phyloP scores from a whole-genome alignment of 768 basidiomycete genomes.

The Myochromella boudieri region DNA sequence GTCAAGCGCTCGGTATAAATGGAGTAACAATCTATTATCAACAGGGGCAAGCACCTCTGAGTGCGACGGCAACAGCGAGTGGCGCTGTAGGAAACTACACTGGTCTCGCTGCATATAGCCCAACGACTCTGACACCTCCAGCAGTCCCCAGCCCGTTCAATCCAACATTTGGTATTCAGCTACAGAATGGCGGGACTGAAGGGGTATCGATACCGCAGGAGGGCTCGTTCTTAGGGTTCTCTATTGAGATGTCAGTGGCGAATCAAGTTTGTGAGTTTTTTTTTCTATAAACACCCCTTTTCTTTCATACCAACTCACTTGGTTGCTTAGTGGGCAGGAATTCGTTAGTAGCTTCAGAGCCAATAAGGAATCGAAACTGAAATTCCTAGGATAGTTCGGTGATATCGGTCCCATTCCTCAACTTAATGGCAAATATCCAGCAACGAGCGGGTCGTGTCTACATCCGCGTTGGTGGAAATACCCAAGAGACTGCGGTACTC shows the following conservation, averaged over 20 bases:
- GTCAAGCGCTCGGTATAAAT: not conserved
- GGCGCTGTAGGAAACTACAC: conserved; percentile 40
- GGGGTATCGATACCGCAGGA: conserved; percentile 21
- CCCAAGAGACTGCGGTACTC: conserved; percentile 65
- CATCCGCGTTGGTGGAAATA: conserved; percentile 79
- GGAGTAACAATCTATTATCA: conserved; percentile 32
- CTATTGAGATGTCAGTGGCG: conserved; percentile 62
- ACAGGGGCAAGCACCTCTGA: conserved; percentile 27
- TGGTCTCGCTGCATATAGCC: conserved; percentile 50
- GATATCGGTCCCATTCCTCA: conserved; percentile 68
- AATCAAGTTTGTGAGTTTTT: conserved; percentile 51
- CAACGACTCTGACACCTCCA: conserved; percentile 47
- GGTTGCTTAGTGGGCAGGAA: conserved; percentile 48
- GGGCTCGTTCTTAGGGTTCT: conserved; percentile 53
- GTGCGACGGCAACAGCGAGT: conserved; percentile 21
- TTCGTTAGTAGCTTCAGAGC: conserved; percentile 28
- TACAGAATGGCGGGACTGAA: conserved; percentile 22
- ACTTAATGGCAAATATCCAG: conserved; percentile 72
- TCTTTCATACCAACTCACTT: not conserved
- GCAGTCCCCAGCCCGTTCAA: conserved; percentile 44
- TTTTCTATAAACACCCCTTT: not conserved
- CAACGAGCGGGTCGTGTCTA: conserved; percentile 60
- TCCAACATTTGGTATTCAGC: conserved; percentile 44
- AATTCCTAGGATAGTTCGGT: conserved; percentile 32
- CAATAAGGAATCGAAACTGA: conserved; percentile 22